Percentiles rank a stretch among this genome's conserved stretches.
phyloP scores from a whole-genome alignment of 176 grass and related monocot species.

The Microstegium vimineum region DNA sequence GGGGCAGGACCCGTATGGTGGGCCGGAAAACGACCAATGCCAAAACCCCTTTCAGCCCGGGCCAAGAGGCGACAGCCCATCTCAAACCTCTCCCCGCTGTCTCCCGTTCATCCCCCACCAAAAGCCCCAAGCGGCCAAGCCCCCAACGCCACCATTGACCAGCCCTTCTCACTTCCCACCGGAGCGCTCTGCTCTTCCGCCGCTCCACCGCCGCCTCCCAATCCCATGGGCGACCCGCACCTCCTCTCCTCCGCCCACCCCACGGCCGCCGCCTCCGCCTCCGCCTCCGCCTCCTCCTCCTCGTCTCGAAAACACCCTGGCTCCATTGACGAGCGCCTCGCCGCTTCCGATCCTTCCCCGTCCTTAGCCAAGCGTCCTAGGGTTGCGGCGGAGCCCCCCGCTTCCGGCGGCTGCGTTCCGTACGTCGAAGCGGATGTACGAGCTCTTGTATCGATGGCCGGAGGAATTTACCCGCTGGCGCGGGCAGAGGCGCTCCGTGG shows the following conservation, averaged over 20 bases:
- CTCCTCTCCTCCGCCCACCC: not conserved
- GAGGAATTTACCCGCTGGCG: conserved; percentile 65
- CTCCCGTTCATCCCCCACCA: not conserved
- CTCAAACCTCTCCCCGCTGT: not conserved
- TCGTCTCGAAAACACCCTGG: not conserved
- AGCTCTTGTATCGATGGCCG: conserved; percentile 47
- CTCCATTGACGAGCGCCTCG: conserved; percentile 16
- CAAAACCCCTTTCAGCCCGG: not conserved
- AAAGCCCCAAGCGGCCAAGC: not conserved
- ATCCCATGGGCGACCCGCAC: conserved; percentile 15
- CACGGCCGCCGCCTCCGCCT: not conserved
- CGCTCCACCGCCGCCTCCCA: not conserved
- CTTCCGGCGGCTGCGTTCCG: not conserved
- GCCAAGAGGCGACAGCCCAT: not conserved
- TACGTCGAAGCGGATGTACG: conserved; percentile 13
- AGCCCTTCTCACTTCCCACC: not conserved
- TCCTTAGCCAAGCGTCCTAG: conserved; percentile 28
- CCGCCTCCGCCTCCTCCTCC: not conserved
- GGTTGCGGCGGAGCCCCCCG: conserved; percentile 32
- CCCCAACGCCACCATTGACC: not conserved
- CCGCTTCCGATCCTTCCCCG: not conserved
- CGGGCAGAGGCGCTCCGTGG: conserved; percentile 48
- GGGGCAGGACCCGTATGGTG: not conserved
- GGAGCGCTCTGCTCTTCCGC: not conserved
- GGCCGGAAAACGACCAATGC: not conserved